These are phyloP conservation scores for Tetratostichococcus sp. DNA, from an alignment of 139 green algal species.

Conservation along the genomic window DNA sequence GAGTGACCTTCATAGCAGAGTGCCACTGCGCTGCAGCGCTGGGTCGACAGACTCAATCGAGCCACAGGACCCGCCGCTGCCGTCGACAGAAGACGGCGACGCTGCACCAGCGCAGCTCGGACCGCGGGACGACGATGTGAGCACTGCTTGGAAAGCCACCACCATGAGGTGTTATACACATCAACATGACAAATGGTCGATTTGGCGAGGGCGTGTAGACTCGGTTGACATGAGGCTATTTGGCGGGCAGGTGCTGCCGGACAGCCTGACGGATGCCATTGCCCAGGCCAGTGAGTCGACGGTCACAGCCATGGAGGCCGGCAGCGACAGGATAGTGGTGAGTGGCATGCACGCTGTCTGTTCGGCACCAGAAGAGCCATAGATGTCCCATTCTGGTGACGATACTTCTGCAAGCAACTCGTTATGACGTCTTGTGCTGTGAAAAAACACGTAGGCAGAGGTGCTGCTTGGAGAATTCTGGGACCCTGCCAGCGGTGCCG, in stretches of 20 bases:
- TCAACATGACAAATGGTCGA: too few relatives aligned
- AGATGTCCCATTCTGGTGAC: too few relatives aligned
- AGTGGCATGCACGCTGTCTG: too few relatives aligned
- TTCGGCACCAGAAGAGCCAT: too few relatives aligned
- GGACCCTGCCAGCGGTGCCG: constrained; percentile 65
- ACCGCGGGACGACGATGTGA: constrained; percentile 21
- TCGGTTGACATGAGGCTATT: too few relatives aligned
- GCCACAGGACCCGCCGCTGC: neutral
- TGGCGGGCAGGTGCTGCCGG: constrained; percentile 65
- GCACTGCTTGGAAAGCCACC: neutral
- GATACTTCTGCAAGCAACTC: too few relatives aligned
- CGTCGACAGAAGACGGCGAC: neutral
- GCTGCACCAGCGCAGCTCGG: neutral
- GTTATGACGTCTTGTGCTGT: too few relatives aligned
- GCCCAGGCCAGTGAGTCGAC: constrained; percentile 54
- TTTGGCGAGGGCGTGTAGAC: too few relatives aligned
- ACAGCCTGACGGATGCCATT: constrained; percentile 71
- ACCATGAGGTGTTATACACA: too few relatives aligned
- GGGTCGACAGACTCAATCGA: neutral
- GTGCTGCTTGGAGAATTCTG: constrained; percentile 91
- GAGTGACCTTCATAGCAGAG: neutral
- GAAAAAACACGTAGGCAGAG: too few relatives aligned
- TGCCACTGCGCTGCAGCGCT: neutral
- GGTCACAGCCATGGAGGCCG: constrained; percentile 52
- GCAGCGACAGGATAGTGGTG: constrained; percentile 55